These are phyloP conservation scores for Drosera capensis DNA, from an alignment of 148 eudicot genomes.

Conservation along the genomic window DNA sequence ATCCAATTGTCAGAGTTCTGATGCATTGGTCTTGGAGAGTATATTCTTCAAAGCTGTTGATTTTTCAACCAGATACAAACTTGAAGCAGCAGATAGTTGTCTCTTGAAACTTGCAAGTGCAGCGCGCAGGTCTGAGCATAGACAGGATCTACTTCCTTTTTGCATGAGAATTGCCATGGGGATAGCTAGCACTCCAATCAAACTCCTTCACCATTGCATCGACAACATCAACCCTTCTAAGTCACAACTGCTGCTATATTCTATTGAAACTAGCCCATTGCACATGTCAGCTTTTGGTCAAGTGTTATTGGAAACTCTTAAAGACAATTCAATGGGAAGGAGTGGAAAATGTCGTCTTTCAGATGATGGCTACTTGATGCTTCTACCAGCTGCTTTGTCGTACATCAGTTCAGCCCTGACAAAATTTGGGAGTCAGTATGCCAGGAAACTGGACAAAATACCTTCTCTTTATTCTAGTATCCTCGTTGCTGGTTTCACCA, in stretches of 20 bases:
- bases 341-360: slow-evolving; percentile 15
- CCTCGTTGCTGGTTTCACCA: slow-evolving; percentile 38
- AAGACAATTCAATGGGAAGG: slow-evolving; percentile 4
- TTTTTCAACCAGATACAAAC: slow-evolving; percentile 25
- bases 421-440: slow-evolving; percentile 19
- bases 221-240: slow-evolving; percentile 23
- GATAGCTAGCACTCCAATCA: slow-evolving; percentile 35
- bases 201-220: slow-evolving; percentile 44
- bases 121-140: slow-evolving; percentile 15
- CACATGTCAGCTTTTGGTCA: slow-evolving; percentile 59
- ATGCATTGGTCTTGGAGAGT: slow-evolving; percentile 34
- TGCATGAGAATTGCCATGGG: slow-evolving; percentile 44
- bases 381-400: slow-evolving; percentile 55
- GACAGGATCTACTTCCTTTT: slow-evolving; percentile 20
- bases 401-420: slow-evolving; percentile 27
- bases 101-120: slow-evolving; percentile 61
- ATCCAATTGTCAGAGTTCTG: slow-evolving; percentile 15
- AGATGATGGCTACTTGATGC: slow-evolving; percentile 46
- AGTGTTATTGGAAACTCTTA: slow-evolving; percentile 22
- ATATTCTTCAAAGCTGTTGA: slow-evolving; percentile 37
- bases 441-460: slow-evolving; percentile 16
- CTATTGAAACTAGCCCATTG: slow-evolving; percentile 52
- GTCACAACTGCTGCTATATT: slow-evolving; percentile 41
- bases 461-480: slow-evolving; percentile 33
- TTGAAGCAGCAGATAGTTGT: slow-evolving; percentile 48